Base-by-base conservation (phyloP, 2,329 filamentous ascomycete genomes). In the Ceratocystis eucalypticola region DNA sequence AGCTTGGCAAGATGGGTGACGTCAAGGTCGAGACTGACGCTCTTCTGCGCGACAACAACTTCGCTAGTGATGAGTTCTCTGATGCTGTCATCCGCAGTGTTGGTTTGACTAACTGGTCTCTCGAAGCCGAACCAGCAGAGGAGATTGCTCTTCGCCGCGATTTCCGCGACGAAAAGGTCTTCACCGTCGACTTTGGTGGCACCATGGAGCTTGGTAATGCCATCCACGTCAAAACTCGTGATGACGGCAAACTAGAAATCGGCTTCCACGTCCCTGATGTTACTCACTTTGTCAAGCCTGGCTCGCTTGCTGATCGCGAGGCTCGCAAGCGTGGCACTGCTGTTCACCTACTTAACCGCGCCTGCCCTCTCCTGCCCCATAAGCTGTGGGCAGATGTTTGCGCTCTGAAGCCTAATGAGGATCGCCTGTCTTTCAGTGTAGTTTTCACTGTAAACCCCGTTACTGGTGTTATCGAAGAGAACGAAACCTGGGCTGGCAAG, bases 11-110 rank as follows among this genome's bases (percentile, higher is more conserved):
- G 75, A 97, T 97, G 89, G 94, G 94, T 70, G 91, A 99, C 74
- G 82, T 96, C 71, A 96, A 92, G 79, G 93, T 99, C 67, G 94
- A 99, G 78, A 99, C 94, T 1, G 94, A 99, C 78, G 94, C 94
- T 67, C 84, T 99, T 67, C 84, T 99, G 64, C 88, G 94, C 69
- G 94, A 99, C 79, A 99, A 99, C 83, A 99, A 99, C 80, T 99
- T 99, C 74, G 89, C 89, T 15, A 92, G 92, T 0, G 94, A 99
- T 73, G 94, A 97, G 70, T 99, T 99, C 76, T 96, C 93, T 4
- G 94, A 99, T 72, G 93, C 94, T 66, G 94, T 99, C 62, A 79
- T 96, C 70, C 91, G 93, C 75, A 97, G 90, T 73, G 89, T 97
- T 70, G 90, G 90, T 48, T 88, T 91, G 71, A 90, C 96, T 70